Conservation (phyloP, 1,284 basidiomycete species). For the Heliocybe sulcata region DNA sequence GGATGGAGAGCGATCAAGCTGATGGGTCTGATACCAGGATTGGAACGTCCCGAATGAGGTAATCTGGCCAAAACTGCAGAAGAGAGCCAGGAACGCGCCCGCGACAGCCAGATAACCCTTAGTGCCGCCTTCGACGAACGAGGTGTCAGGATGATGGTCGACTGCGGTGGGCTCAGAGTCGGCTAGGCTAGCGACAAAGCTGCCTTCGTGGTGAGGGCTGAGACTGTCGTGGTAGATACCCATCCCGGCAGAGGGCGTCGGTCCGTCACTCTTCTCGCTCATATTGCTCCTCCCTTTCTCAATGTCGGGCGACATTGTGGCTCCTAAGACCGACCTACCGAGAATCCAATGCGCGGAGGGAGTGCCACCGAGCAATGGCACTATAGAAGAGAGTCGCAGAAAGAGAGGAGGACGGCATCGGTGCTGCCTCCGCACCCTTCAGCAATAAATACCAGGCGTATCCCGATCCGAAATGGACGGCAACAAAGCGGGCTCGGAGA, state of each 20-base stretch:
- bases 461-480: not conserved
- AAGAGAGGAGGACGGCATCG: not conserved
- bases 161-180: not conserved
- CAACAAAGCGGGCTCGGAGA: not conserved
- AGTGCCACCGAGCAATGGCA: not conserved
- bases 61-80: conserved; percentile 44
- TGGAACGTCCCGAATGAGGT: conserved; percentile 46
- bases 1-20: conserved; percentile 30
- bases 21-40: conserved; percentile 37
- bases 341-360: not conserved
- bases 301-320: not conserved
- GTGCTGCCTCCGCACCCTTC: not conserved
- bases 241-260: not conserved
- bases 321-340: not conserved
- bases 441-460: not conserved
- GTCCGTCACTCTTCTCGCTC: not conserved
- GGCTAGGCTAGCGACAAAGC: not conserved
- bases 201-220: not conserved
- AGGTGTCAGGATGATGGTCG: not conserved
- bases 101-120: conserved; percentile 32
- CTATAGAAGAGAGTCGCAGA: not conserved
- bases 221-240: not conserved
- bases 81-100: conserved; percentile 38
- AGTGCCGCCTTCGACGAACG: conserved; percentile 21
- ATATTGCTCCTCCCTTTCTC: not conserved